Evolutionary conservation across 805 yeast species (phyloP), one percentile per base, ranked within the genome.

Genomic region (Spathaspora boniae): DNA sequence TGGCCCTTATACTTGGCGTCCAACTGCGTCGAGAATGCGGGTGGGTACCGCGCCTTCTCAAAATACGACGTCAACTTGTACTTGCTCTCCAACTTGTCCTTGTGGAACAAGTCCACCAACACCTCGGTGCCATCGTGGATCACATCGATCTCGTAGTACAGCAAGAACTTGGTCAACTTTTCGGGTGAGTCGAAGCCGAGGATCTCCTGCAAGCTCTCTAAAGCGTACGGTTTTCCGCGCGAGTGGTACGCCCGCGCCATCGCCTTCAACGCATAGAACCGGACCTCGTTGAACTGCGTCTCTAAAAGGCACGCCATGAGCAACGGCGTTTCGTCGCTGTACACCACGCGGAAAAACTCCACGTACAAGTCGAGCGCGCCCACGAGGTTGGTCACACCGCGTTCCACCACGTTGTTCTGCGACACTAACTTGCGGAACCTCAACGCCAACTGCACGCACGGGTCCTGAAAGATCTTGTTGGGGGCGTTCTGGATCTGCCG

Each of bases 221-320:
- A 68, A 4, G 79, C 67, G 41, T 81, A 75, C 1, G 87, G 82
- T 47, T 77, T 82, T 2, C 86, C 80, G 38, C 78, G 81, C 2
- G 80, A 70, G 50, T 89, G 95, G 39, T 77, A 72, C 0, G 88
- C 64, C 39, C 75, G 65, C 4, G 83, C 62, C 63, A 93, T 65
- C 0, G 86, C 64, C 47, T 76, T 77, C 38, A 91, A 53, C 0
- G 91, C 88, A 48, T 78, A 77, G 45, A 83, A 79, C 29, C 97
- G 60, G 3, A 88, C 67, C 38, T 87, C 91, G 48, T 83, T 85
- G 51, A 86, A 78, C 46, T 84, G 88, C 2, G 80, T 77, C 53
- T 93, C 96, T 14, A 86, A 58, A 25, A 91, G 60, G 40, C 91
- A 87, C 2, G 86, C 69, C 53, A 87, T 56, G 18, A 89, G 60